A percentile compares a stretch with the other conserved stretches of the same genome.
Evolutionary conservation across 495 filamentous ascomycete genomes (phyloP).

Genomic region (Penicillium robsamsonii): DNA sequence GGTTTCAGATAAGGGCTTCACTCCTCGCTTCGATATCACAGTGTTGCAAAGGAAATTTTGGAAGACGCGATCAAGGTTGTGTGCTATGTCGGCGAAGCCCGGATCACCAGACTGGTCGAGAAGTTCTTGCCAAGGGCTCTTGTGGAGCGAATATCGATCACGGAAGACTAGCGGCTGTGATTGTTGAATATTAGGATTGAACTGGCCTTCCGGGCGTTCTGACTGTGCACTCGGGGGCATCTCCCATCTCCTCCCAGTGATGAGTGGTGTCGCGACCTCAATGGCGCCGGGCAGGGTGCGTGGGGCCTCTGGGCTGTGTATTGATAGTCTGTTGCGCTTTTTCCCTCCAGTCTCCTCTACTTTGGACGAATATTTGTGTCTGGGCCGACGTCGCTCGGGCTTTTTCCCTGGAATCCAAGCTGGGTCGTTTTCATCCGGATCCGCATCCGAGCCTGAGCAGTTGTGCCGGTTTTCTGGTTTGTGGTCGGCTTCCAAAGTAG

Average conservation of each 20-base stretch:
- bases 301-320: conserved; percentile 40
- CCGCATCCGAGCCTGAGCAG: conserved; percentile 36
- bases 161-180: conserved; percentile 19
- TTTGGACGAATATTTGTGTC: conserved; percentile 40
- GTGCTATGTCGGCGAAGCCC: conserved; percentile 38
- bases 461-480: conserved; percentile 3
- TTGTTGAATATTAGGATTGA: neutral
- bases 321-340: conserved; percentile 32
- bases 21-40: conserved; percentile 11
- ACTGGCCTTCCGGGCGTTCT: conserved; percentile 5
- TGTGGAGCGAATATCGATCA: conserved; percentile 27
- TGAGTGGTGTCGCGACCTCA: conserved; percentile 46
- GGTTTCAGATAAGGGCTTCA: neutral
- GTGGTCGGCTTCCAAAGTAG: neutral
- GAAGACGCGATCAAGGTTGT: conserved; percentile 38
- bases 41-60: conserved; percentile 42
- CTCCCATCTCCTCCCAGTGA: conserved; percentile 38
- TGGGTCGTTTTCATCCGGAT: conserved; percentile 42
- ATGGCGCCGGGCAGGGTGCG: conserved; percentile 46
- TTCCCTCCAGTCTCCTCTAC: conserved; percentile 24
- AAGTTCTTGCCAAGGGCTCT: conserved; percentile 43
- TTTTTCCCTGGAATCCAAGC: conserved; percentile 45
- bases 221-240: conserved; percentile 18
- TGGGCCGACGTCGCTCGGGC: conserved; percentile 33
- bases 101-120: conserved; percentile 37